Conservation (phyloP, 139 green algal species). For the Eudorina sp. region DNA sequence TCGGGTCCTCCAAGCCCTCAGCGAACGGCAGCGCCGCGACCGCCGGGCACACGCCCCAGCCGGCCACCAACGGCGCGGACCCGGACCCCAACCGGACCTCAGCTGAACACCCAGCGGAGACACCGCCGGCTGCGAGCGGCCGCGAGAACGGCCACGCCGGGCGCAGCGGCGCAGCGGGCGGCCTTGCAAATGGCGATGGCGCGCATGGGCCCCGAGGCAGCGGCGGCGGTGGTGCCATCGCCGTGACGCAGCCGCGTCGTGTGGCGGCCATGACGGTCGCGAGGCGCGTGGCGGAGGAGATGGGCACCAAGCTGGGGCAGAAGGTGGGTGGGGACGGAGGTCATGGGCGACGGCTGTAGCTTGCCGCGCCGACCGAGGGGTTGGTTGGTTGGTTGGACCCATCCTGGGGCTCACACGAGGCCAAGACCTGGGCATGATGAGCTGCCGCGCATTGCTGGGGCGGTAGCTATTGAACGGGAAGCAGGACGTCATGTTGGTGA, state of each 20-base stretch:
- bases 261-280: constrained; percentile 93
- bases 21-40: no score
- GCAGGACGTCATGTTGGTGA: no score
- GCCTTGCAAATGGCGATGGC: no score
- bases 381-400: no score
- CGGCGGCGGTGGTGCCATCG: constrained; percentile 61
- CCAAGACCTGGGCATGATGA: no score
- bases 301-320: constrained; percentile 79
- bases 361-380: no score
- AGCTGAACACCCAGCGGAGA: not conserved
- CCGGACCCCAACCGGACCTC: not conserved
- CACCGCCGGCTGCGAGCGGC: not conserved
- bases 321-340: constrained; percentile 69
- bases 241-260: constrained; percentile 90
- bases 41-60: not conserved
- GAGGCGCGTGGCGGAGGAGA: constrained; percentile 87
- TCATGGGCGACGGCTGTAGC: not conserved
- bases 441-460: no score
- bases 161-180: no score
- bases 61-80: not conserved
- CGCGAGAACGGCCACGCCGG: no score
- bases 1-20: constrained; percentile 33
- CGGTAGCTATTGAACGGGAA: no score
- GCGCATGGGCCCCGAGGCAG: not conserved
- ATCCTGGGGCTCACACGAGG: no score